These are phyloP conservation scores for Striga hermonthica DNA, from an alignment of 305 asterid genomes.

Conservation along the genomic window DNA sequence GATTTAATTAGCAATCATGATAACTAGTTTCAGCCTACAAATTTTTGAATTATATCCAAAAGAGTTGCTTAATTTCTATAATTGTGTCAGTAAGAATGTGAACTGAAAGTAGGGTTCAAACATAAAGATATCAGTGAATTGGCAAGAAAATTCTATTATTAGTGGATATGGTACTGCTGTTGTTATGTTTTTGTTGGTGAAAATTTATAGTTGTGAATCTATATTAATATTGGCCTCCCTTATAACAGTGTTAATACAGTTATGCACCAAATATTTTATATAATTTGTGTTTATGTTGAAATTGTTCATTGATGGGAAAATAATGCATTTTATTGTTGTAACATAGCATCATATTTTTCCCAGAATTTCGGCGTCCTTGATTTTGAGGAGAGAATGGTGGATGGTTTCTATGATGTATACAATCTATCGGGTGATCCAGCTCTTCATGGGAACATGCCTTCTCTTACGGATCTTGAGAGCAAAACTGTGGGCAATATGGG, in stretches of 20 bases:
- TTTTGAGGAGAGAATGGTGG: conserved; percentile 87
- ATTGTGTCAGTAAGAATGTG: too few relatives aligned
- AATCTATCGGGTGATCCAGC: conserved; percentile 62
- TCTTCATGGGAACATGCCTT: conserved; percentile 84
- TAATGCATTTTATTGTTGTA: conserved; percentile 22
- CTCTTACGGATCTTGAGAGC: conserved; percentile 82
- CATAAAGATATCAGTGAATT: too few relatives aligned
- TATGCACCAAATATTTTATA: conserved; percentile 10
- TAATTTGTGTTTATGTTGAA: conserved; percentile 20
- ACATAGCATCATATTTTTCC: conserved; percentile 23
- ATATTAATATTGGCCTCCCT: conserved; percentile 21
- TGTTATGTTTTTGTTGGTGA: too few relatives aligned
- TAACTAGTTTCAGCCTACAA: too few relatives aligned
- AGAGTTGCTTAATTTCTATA: too few relatives aligned
- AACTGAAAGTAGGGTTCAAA: too few relatives aligned
- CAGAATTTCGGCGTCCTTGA: conserved; percentile 89
- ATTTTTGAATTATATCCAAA: too few relatives aligned
- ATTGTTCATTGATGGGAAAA: conserved; percentile 20
- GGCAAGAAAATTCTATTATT: too few relatives aligned
- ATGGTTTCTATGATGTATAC: conserved; percentile 94
- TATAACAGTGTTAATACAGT: conserved; percentile 3
- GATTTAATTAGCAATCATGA: too few relatives aligned
- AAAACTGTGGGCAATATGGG: conserved; percentile 42
- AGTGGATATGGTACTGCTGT: too few relatives aligned
- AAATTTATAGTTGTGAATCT: too few relatives aligned